A percentile compares a stretch with the other conserved stretches of the same genome.
Conservation (phyloP, 2,329 filamentous ascomycete species). For the Cercospora sp. region DNA sequence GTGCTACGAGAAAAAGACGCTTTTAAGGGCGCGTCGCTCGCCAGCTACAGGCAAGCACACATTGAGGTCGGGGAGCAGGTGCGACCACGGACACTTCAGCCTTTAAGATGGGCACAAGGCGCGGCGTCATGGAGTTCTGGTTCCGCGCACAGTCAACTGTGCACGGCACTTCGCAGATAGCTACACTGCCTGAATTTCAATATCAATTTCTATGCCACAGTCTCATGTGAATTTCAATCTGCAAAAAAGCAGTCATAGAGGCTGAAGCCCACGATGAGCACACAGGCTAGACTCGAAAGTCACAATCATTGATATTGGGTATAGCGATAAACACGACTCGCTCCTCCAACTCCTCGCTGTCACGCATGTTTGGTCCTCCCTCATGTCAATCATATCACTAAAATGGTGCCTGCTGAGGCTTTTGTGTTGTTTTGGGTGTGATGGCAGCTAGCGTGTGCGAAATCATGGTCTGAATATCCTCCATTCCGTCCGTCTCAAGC, state of each 20-base stretch:
- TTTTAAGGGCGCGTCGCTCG: not conserved
- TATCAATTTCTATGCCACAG: not conserved
- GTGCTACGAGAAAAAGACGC: not conserved
- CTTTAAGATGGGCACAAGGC: not conserved
- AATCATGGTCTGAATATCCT: slow-evolving; percentile 42
- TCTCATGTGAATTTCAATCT: not conserved
- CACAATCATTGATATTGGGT: slow-evolving; percentile 1
- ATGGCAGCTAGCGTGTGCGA: slow-evolving; percentile 32
- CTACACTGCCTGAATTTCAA: not conserved
- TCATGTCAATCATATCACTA: not conserved
- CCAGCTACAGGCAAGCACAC: not conserved
- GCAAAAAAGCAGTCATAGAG: not conserved
- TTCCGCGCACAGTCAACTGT: not conserved
- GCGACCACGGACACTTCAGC: not conserved
- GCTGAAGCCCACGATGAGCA: not conserved
- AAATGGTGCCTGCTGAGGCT: slow-evolving; percentile 13
- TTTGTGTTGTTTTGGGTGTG: slow-evolving; percentile 29
- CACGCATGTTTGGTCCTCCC: not conserved
- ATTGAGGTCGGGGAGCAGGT: not conserved
- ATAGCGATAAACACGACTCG: not conserved
- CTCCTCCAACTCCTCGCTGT: slow-evolving; percentile 6
- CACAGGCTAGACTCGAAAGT: not conserved
- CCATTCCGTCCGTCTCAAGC: slow-evolving; percentile 42
- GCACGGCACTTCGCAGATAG: not conserved
- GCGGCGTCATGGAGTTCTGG: slow-evolving; percentile 8